Base-by-base conservation (phyloP, 345 rosid species). In the Euphorbia lathyris region DNA sequence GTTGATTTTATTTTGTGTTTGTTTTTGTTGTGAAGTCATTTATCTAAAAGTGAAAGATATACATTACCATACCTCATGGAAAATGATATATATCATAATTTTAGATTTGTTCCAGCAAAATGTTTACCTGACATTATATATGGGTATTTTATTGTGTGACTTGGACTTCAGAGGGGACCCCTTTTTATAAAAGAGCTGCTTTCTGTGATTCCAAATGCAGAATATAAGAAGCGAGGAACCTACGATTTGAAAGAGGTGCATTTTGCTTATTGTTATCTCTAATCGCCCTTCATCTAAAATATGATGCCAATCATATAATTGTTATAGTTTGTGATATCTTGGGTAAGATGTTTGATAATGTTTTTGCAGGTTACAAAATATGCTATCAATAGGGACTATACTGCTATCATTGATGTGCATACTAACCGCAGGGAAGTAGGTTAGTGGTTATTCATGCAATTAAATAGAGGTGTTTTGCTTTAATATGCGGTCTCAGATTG, bases 371-470 rank as follows among this genome's bases (percentile, higher is more conserved):
- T 96, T 26, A 87, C 92, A 47, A 96, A 96, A 51, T 96, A 96
- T 77, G 99, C 96, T 0, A 92, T 50, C 36, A 88, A 86, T 59
- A 79, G 83, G 80, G 99, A 90, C 56, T 96, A 86, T 58, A 90
- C 94, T 16, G 87, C 98, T 69, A 40, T 92, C 47, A 74, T 96
- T 17, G 96, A 89, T 27, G 94, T 96, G 68, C 99, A 96, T 62
- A 86, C 96, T 9, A 92, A 81, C 65, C 82, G 99, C 38, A 89
- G 97, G 78, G 93, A 96, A 67, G 97, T 98, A 74, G 96, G 99
- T 94, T 70, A 56, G 86, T 68, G 76, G 66, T 68, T 5, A 13
- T 59, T 62, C 17, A 62, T 43, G 4, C 16, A 43, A 23, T 20
- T 32, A 63, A 16, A 72, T 59, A 36, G 20, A 51, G 30, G 67